Conservation (phyloP, 352 stramenopile genomes). For the Globisporangium acanthophoron region DNA sequence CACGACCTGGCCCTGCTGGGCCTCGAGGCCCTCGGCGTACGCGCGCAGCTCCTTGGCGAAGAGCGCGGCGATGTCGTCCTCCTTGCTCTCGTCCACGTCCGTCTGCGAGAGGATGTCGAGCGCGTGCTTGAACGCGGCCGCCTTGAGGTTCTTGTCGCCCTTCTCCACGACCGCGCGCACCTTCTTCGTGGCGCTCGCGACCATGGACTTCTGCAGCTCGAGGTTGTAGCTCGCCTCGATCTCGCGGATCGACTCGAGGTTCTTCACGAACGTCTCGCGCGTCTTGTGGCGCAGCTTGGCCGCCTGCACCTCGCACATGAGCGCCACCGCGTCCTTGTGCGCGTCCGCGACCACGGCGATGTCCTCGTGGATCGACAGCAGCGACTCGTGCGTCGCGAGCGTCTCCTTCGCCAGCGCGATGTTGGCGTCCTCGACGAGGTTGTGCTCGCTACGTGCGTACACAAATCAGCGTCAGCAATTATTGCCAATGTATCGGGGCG, state of each 20-base stretch:
- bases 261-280: slow-evolving; percentile 82
- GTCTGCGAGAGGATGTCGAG: slow-evolving; percentile 76
- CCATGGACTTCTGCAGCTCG: slow-evolving; percentile 83
- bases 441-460: slow-evolving; percentile 48
- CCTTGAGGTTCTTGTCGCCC: slow-evolving; percentile 84
- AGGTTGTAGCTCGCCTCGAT: slow-evolving; percentile 79
- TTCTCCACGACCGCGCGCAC: slow-evolving; percentile 67
- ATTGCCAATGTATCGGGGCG: too few relatives aligned
- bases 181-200: slow-evolving; percentile 62
- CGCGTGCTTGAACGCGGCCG: slow-evolving; percentile 79
- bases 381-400: slow-evolving; percentile 71
- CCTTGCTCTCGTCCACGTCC: slow-evolving; percentile 67
- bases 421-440: slow-evolving; percentile 81
- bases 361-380: slow-evolving; percentile 85
- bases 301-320: slow-evolving; percentile 83
- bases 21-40: slow-evolving; percentile 67
- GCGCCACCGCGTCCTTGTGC: slow-evolving; percentile 75
- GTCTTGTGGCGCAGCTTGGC: slow-evolving; percentile 87
- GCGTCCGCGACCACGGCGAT: slow-evolving; percentile 67
- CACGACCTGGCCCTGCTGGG: slow-evolving; percentile 75
- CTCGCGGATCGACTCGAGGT: slow-evolving; percentile 81
- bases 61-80: slow-evolving; percentile 76
- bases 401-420: slow-evolving; percentile 80
- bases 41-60: slow-evolving; percentile 82
- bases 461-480: background rate